phyloP scores from a whole-genome alignment of 1,139 yeast genomes.

The Geotrichum klebahnii region DNA sequence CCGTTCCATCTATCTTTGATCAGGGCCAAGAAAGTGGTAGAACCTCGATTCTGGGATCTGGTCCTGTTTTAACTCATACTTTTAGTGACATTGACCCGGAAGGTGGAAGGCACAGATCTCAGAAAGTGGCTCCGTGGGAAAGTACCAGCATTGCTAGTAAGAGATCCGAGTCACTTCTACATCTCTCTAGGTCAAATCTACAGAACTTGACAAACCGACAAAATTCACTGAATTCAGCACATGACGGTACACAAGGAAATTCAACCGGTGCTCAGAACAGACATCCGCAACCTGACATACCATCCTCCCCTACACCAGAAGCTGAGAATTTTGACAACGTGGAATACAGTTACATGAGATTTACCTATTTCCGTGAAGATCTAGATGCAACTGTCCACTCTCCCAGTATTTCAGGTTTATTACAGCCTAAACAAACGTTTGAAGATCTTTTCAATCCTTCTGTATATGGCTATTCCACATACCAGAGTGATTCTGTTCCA shows the following conservation, averaged over 20 bases:
- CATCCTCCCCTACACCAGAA: no score
- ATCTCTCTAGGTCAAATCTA: no score
- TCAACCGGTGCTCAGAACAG: background rate
- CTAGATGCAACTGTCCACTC: conserved; percentile 84
- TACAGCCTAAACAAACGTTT: conserved; percentile 45
- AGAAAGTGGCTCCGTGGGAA: conserved; percentile 18
- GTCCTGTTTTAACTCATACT: conserved; percentile 22
- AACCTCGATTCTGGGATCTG: conserved; percentile 35
- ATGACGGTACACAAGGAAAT: no score
- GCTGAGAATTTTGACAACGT: background rate
- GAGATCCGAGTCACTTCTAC: no score
- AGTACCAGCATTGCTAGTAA: no score
- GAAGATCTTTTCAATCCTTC: conserved; percentile 34
- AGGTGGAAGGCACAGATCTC: conserved; percentile 17
- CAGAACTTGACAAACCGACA: no score
- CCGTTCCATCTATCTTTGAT: conserved; percentile 31
- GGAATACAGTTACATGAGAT: conserved; percentile 42
- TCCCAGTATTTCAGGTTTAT: conserved; percentile 77
- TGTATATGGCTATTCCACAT: conserved; percentile 2
- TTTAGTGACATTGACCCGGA: conserved; percentile 27
- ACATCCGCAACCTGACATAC: no score
- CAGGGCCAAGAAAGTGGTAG: conserved; percentile 30
- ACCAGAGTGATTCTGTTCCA: background rate
- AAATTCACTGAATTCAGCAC: no score
- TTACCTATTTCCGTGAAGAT: conserved; percentile 89